These are phyloP conservation scores for Saussurea involucrata DNA, from an alignment of 129 eudicot genomes.

Conservation along the genomic window DNA sequence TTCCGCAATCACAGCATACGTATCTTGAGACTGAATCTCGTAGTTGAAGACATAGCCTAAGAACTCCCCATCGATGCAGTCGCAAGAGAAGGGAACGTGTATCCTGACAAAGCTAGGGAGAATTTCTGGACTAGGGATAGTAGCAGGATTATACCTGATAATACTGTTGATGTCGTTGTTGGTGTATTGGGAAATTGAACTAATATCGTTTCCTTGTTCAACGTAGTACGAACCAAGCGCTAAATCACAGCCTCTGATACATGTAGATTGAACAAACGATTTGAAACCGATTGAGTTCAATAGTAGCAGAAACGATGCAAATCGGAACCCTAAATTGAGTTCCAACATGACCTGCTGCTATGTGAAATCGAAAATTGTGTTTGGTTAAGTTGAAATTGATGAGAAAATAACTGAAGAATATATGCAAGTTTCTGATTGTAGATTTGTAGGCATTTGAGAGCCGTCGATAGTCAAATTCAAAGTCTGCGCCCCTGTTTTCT, in stretches of 20 bases:
- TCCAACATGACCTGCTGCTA: slow-evolving; percentile 22
- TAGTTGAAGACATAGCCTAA: slow-evolving; percentile 59
- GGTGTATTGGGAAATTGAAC: slow-evolving; percentile 27
- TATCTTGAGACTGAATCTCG: slow-evolving; percentile 30
- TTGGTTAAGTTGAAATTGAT: slow-evolving; percentile 5
- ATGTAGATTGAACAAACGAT: slow-evolving; percentile 31
- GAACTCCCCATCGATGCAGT: slow-evolving; percentile 42
- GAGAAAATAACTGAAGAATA: neutral
- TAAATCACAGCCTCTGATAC: slow-evolving; percentile 55
- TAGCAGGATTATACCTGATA: slow-evolving; percentile 34
- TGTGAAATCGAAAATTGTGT: slow-evolving; percentile 14
- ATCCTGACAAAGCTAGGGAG: slow-evolving; percentile 26
- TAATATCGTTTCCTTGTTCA: slow-evolving; percentile 11
- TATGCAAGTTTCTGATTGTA: neutral
- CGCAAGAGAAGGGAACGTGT: slow-evolving; percentile 64
- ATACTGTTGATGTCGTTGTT: neutral
- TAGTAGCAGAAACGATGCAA: neutral
- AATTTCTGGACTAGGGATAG: slow-evolving; percentile 38
- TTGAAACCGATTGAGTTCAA: neutral
- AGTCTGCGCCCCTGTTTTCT: neutral
- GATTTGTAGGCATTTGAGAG: slow-evolving; percentile 16
- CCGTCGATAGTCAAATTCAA: slow-evolving; percentile 12
- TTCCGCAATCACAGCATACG: slow-evolving; percentile 39
- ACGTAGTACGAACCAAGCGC: slow-evolving; percentile 70
- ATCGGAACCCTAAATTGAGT: slow-evolving; percentile 8